These are phyloP conservation scores for Gnomoniopsis sp. DNA, from an alignment of 2,329 filamentous ascomycete species.

Conservation along the genomic window DNA sequence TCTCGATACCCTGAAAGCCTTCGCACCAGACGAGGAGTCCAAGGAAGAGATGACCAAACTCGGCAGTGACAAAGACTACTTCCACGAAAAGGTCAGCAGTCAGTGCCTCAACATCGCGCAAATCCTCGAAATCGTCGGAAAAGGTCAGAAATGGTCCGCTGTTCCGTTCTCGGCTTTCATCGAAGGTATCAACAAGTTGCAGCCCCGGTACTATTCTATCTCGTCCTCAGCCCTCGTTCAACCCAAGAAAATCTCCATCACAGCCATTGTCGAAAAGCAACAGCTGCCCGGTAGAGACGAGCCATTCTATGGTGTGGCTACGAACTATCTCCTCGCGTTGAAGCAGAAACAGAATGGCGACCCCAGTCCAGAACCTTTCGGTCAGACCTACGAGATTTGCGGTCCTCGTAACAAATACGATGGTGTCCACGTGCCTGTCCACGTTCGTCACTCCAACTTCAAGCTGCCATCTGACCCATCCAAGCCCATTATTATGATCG, in stretches of 20 bases:
- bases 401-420: conserved; percentile 97
- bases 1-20: conserved; percentile 79
- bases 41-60: conserved; percentile 88
- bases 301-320: conserved; percentile 86
- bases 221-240: conserved; percentile 94
- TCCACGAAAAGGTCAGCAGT: conserved; percentile 77
- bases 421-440: conserved; percentile 89
- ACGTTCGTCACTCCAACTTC: conserved; percentile 98
- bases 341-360: conserved; percentile 97
- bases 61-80: conserved; percentile 92
- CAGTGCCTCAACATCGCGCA: conserved; percentile 89
- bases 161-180: conserved; percentile 94
- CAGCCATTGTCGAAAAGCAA: conserved; percentile 86
- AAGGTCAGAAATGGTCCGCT: conserved; percentile 72
- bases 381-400: conserved; percentile 78
- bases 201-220: conserved; percentile 98
- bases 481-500: conserved; percentile 93
- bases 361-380: conserved; percentile 74
- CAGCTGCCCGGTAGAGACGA: conserved; percentile 73
- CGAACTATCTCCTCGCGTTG: conserved; percentile 91
- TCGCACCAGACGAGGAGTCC: conserved; percentile 78
- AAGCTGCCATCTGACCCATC: conserved; percentile 94
- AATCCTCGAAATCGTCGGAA: conserved; percentile 69
- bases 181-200: conserved; percentile 89
- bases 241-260: conserved; percentile 92